phyloP scores from a whole-genome alignment of 345 rosid species.

The Ceriops tagal region DNA sequence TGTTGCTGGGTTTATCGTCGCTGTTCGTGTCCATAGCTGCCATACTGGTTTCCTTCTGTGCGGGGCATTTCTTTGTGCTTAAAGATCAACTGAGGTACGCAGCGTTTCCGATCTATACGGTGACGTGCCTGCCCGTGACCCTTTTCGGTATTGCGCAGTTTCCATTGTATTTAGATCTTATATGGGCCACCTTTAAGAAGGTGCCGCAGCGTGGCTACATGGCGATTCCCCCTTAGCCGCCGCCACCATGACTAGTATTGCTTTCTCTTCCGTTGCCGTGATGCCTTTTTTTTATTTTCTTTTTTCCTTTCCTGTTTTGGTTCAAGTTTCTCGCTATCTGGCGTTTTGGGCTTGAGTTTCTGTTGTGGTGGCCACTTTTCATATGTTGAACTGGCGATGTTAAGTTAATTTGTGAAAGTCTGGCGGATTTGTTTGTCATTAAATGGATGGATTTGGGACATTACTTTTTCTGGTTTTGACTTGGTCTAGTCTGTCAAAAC shows the following conservation, averaged over 20 bases:
- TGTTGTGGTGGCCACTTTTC: too few relatives aligned
- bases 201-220: conserved; percentile 38
- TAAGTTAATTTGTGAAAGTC: too few relatives aligned
- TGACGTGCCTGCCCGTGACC: conserved; percentile 46
- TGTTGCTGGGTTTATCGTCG: conserved; percentile 19
- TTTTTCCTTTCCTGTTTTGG: too few relatives aligned
- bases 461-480: too few relatives aligned
- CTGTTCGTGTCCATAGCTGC: conserved; percentile 25
- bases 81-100: conserved; percentile 36
- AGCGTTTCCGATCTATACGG: conserved; percentile 39
- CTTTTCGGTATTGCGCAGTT: conserved; percentile 44
- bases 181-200: conserved; percentile 35
- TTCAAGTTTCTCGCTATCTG: too few relatives aligned
- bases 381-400: too few relatives aligned
- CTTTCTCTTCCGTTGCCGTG: too few relatives aligned
- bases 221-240: not conserved
- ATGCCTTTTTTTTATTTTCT: too few relatives aligned
- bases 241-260: not conserved
- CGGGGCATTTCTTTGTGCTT: conserved; percentile 52
- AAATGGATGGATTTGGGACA: too few relatives aligned
- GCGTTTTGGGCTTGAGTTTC: too few relatives aligned
- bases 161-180: conserved; percentile 45
- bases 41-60: conserved; percentile 39
- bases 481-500: too few relatives aligned
- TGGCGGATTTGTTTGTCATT: too few relatives aligned